Percentiles rank a stretch among this genome's conserved stretches.
phyloP scores from a whole-genome alignment of 2,329 filamentous ascomycete species.

The Leptographium lundbergii region DNA sequence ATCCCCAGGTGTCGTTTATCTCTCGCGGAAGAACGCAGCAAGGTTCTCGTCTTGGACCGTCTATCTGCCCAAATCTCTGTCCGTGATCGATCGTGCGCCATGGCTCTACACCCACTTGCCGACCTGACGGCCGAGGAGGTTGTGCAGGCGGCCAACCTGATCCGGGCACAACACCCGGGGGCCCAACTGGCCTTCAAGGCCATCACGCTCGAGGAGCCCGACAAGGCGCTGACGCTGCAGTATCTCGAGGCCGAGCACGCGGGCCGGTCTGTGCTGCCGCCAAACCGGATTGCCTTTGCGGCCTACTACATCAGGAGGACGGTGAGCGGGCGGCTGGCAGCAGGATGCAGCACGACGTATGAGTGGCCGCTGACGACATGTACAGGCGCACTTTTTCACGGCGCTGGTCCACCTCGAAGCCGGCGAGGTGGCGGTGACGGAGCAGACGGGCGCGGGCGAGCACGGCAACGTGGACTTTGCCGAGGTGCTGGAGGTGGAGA shows the following conservation, averaged over 20 bases:
- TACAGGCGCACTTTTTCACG: slow-evolving; percentile 24
- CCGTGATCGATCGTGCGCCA: not conserved
- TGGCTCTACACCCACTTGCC: not conserved
- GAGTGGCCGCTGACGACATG: not conserved
- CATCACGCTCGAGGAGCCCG: slow-evolving; percentile 36
- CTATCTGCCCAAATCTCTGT: not conserved
- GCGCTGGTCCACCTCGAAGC: slow-evolving; percentile 20
- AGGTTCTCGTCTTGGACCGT: not conserved
- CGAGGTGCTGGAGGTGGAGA: slow-evolving; percentile 47
- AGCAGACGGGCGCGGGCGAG: slow-evolving; percentile 24
- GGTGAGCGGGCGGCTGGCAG: not conserved
- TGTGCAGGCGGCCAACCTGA: not conserved
- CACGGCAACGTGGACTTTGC: slow-evolving; percentile 47
- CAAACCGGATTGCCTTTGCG: slow-evolving; percentile 21
- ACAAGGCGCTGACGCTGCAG: slow-evolving; percentile 30
- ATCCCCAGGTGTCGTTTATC: not conserved
- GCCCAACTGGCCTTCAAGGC: slow-evolving; percentile 30
- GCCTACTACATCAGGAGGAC: not conserved
- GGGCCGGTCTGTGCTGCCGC: slow-evolving; percentile 14
- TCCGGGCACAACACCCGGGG: slow-evolving; percentile 13
- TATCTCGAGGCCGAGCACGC: slow-evolving; percentile 32
- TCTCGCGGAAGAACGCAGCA: not conserved
- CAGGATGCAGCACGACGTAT: not conserved
- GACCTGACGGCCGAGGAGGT: not conserved
- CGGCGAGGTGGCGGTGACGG: not conserved